Percentiles rank a stretch among this genome's conserved stretches.
phyloP scores from a whole-genome alignment of 805 yeast species.

The Cephaloascus albidus region DNA sequence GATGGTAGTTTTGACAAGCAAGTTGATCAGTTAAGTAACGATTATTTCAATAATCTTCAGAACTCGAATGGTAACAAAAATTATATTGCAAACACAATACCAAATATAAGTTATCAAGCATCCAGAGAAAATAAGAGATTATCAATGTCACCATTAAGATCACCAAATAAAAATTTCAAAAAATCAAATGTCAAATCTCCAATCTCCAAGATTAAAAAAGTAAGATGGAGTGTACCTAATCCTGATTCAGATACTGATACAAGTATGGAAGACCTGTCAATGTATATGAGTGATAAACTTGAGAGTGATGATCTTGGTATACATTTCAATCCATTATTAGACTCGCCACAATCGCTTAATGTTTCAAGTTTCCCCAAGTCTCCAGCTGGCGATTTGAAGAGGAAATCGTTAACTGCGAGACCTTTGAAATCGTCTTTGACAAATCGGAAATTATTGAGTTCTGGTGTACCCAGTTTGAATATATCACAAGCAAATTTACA shows the following conservation, averaged over 20 bases:
- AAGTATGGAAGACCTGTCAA: conserved; percentile 19
- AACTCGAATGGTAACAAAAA: not conserved
- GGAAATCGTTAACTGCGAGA: conserved; percentile 12
- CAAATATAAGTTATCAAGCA: not conserved
- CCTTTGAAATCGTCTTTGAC: conserved; percentile 7
- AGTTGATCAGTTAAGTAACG: not conserved
- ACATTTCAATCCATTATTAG: conserved; percentile 16
- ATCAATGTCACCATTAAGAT: conserved; percentile 16
- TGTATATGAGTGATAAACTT: conserved; percentile 11
- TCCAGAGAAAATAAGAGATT: conserved; percentile 10
- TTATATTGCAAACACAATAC: too few species aligned
- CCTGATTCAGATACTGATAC: conserved; percentile 11
- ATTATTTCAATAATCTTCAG: not conserved
- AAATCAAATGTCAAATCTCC: conserved; percentile 8
- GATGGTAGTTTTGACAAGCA: not conserved
- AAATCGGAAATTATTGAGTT: not conserved
- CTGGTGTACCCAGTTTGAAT: not conserved
- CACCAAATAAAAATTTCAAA: conserved; percentile 15
- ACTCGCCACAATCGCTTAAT: conserved; percentile 18
- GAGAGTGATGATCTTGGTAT: conserved; percentile 19
- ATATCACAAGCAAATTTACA: not conserved
- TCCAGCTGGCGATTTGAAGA: conserved; percentile 7
- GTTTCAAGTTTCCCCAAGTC: conserved; percentile 3
- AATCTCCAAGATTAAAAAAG: conserved; percentile 20
- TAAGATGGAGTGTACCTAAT: conserved; percentile 35